phyloP scores from a whole-genome alignment of 2,329 filamentous ascomycete species.

The Dothistroma pini region DNA sequence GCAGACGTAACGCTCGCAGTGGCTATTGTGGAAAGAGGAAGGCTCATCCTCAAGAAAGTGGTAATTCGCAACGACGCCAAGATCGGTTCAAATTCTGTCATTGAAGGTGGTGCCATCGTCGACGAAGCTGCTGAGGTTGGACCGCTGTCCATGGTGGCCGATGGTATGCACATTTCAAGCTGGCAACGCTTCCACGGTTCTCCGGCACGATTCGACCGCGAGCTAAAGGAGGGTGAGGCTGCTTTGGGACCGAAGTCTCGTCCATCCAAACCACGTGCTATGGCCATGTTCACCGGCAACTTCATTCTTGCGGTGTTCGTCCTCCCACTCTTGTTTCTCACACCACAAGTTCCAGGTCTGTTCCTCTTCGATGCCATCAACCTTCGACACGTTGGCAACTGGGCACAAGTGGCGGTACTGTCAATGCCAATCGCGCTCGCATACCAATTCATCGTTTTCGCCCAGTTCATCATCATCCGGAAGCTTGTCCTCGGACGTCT shows the following conservation, averaged over 20 bases:
- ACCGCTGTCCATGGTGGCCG: slow-evolving; percentile 23
- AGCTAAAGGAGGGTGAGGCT: slow-evolving; percentile 14
- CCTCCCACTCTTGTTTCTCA: slow-evolving; percentile 20
- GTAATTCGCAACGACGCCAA: slow-evolving; percentile 17
- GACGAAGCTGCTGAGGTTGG: slow-evolving; percentile 26
- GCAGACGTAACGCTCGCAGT: slow-evolving; percentile 21
- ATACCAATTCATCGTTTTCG: slow-evolving; percentile 23
- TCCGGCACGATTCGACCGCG: slow-evolving; percentile 21
- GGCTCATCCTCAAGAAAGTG: slow-evolving; percentile 26
- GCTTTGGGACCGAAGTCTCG: slow-evolving; percentile 12
- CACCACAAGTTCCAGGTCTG: slow-evolving; percentile 24
- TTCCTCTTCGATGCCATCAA: slow-evolving; percentile 21
- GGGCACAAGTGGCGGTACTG: slow-evolving; percentile 23
- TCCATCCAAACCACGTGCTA: slow-evolving; percentile 16
- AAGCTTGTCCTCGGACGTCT: slow-evolving; percentile 17
- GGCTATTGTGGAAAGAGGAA: slow-evolving; percentile 24
- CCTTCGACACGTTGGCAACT: slow-evolving; percentile 13
- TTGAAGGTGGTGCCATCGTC: slow-evolving; percentile 25
- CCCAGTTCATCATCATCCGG: slow-evolving; percentile 22
- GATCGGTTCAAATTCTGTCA: slow-evolving; percentile 23
- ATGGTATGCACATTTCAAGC: slow-evolving; percentile 21
- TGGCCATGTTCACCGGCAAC: slow-evolving; percentile 17
- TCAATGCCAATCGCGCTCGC: slow-evolving; percentile 22
- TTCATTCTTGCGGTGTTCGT: slow-evolving; percentile 15
- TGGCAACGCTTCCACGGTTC: slow-evolving; percentile 26